Evolutionary conservation across 129 eudicot species (phyloP), one percentile per base, ranked within the genome.

Genomic region (Centella asiatica): DNA sequence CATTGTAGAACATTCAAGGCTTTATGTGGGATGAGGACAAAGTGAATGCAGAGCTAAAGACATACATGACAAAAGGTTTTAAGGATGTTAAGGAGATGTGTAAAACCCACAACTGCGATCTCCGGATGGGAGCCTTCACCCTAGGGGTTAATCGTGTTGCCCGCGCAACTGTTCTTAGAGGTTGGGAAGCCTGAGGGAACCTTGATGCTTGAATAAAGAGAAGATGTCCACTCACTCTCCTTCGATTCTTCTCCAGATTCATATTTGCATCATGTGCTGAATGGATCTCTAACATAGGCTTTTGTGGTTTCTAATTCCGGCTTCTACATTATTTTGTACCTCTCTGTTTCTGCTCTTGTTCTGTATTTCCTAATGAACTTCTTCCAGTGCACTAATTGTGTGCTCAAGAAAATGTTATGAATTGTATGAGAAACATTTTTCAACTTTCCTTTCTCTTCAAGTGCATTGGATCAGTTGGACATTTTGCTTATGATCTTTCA

Each of bases 11-110:
- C 83, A 93, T 93, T 47, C 99, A 93, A 85, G 99, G 99, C 12
- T 93, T 93, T 78, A 87, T 93, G 99, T 93, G 99, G 99, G 88
- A 85, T 2, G 99, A 93, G 63, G 95, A 65, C 6, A 93, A 85
- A 68, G 99, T 93, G 49, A 93, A 93, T 63, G 36, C 31, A 0
- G 99, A 82, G 81, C 81, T 93, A 27, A 93, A 76, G 81, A 87
- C 81, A 53, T 93, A 93, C 80, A 93, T 93, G 82, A 85, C 80
- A 2, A 75, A 52, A 28, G 96, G 96, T 9, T 83, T 84, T 37
- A 87, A 87, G 51, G 85, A 85, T 66, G 96, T 93, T 37, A 87
- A 85, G 51, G 95, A 80, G 42, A 93, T 93, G 99, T 93, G 99
- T 78, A 80, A 78, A 68, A 80, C 95, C 14, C 99, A 93, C 83